Percentiles rank a stretch among this genome's conserved stretches.
These are phyloP conservation scores for Solanum hybrid DNA, from an alignment of 305 asterid species.

Conservation along the genomic window DNA sequence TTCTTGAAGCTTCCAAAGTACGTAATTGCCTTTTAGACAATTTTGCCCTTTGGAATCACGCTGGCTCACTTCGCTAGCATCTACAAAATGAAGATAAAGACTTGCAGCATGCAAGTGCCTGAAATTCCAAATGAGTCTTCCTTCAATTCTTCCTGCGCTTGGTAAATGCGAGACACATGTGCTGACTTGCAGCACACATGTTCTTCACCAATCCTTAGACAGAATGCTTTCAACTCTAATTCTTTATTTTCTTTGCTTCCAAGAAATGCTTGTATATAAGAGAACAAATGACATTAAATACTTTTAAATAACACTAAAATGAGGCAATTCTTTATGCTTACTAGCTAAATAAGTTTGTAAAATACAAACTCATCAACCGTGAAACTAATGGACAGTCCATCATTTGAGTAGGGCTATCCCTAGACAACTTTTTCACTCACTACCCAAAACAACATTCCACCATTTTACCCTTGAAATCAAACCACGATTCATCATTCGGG, in stretches of 20 bases:
- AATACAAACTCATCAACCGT: background rate
- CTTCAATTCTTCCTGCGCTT: too few relatives aligned
- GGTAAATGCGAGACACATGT: too few relatives aligned
- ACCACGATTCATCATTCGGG: background rate
- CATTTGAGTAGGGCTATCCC: background rate
- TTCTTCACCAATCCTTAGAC: background rate
- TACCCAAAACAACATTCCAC: background rate
- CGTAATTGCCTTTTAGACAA: too few relatives aligned
- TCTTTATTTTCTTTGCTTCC: background rate
- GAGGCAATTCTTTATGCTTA: background rate
- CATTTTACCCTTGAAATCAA: background rate
- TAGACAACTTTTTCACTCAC: background rate
- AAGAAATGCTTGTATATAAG: background rate
- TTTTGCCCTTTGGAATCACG: too few relatives aligned
- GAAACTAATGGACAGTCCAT: background rate
- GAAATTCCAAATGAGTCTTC: too few relatives aligned
- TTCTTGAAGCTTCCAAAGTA: too few relatives aligned
- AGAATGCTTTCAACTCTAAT: too few relatives aligned
- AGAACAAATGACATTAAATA: background rate
- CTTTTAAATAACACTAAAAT: too few relatives aligned
- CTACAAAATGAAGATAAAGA: too few relatives aligned
- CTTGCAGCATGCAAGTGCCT: too few relatives aligned
- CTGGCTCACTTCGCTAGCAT: too few relatives aligned
- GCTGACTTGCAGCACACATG: background rate
- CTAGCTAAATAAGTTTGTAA: background rate